These are phyloP conservation scores for Coniella vitis DNA, from an alignment of 2,329 filamentous ascomycete genomes.

Conservation along the genomic window DNA sequence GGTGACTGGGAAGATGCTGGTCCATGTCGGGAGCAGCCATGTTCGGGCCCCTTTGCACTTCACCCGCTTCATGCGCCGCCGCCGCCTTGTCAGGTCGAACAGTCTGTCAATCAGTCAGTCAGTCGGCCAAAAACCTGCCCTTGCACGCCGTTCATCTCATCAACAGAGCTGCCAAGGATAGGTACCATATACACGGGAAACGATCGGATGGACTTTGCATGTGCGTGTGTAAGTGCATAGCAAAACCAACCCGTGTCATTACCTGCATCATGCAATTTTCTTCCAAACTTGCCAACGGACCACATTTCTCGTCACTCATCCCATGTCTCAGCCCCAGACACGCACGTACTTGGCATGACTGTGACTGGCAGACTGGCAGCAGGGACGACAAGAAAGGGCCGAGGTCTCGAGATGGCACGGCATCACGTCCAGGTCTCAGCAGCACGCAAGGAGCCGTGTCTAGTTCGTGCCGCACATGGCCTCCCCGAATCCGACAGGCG, in stretches of 20 bases:
- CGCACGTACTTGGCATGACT: background rate
- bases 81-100: background rate
- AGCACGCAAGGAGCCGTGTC: too few relatives aligned
- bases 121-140: too few relatives aligned
- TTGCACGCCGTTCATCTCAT: background rate
- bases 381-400: background rate
- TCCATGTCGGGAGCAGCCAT: too few relatives aligned
- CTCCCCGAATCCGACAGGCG: too few relatives aligned
- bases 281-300: background rate
- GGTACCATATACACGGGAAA: too few relatives aligned
- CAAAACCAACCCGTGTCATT: background rate
- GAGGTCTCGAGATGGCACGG: too few relatives aligned
- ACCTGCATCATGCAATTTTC: background rate
- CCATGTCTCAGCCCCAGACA: background rate
- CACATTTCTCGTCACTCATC: background rate
- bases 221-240: background rate
- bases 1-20: background rate
- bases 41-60: too few relatives aligned
- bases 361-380: background rate
- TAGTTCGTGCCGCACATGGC: too few relatives aligned
- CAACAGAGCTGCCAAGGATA: background rate
- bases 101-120: background rate
- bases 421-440: too few relatives aligned
- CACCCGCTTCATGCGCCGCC: slow-evolving; percentile 9
- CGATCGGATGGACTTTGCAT: too few relatives aligned